phyloP scores from a whole-genome alignment of 805 yeast species.

The Brettanomyces sp. region DNA sequence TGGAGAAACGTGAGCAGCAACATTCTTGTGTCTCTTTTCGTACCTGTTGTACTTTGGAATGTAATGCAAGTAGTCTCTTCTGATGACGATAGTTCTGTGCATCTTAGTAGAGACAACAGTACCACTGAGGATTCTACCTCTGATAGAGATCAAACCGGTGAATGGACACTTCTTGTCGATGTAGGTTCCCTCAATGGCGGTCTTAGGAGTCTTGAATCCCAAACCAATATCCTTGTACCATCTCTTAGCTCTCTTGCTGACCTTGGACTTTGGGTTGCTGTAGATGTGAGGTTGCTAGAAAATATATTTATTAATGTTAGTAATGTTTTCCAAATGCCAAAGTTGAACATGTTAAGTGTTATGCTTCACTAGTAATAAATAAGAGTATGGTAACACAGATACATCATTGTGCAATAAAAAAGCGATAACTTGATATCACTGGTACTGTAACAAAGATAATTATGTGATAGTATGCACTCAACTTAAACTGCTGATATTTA shows the following conservation, averaged over 20 bases:
- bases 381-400: too few species aligned
- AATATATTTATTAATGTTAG: slow-evolving; percentile 7
- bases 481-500: too few species aligned
- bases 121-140: slow-evolving; percentile 99
- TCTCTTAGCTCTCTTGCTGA: slow-evolving; percentile 98
- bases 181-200: slow-evolving; percentile 97
- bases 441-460: too few species aligned
- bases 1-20: slow-evolving; percentile 99
- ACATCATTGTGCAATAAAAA: too few species aligned
- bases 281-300: slow-evolving; percentile 98
- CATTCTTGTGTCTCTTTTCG: slow-evolving; percentile 99
- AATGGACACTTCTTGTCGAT: slow-evolving; percentile 99
- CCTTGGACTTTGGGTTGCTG: slow-evolving; percentile 99
- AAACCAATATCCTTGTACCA: slow-evolving; percentile 99
- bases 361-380: too few species aligned
- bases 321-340: neutral
- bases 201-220: slow-evolving; percentile 99
- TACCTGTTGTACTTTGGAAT: slow-evolving; percentile 99
- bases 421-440: too few species aligned
- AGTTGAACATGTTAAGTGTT: too few species aligned
- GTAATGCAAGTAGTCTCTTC: slow-evolving; percentile 99
- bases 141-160: slow-evolving; percentile 92
- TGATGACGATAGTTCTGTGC: slow-evolving; percentile 99
- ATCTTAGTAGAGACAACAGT: slow-evolving; percentile 99
- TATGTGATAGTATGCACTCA: too few species aligned